Conservation (phyloP, 2,329 filamentous ascomycete species). For the Pseudopyrenochaeta lycopersici region DNA sequence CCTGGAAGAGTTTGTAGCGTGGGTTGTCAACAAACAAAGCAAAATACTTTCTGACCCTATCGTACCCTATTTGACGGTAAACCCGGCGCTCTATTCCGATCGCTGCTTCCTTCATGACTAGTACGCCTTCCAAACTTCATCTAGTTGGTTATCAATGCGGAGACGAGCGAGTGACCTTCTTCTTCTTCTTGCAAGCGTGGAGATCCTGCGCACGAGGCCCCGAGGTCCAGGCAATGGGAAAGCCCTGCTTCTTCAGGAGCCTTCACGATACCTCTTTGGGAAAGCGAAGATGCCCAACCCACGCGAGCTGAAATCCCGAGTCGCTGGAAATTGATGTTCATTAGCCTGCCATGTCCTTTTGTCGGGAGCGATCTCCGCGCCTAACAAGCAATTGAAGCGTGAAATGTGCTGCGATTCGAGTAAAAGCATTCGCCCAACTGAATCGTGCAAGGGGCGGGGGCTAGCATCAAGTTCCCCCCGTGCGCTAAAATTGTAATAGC, state of each 20-base stretch:
- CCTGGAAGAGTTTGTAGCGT: neutral
- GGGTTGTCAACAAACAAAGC: conserved; percentile 3
- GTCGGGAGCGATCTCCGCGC: conserved; percentile 13
- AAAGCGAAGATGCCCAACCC: conserved; percentile 16
- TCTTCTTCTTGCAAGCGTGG: conserved; percentile 13
- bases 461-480: conserved; percentile 35
- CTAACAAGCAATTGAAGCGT: conserved; percentile 19
- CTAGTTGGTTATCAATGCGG: conserved; percentile 14
- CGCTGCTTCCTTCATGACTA: conserved; percentile 13
- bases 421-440: conserved; percentile 22
- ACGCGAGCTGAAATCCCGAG: conserved; percentile 21
- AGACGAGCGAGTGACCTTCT: conserved; percentile 16
- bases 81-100: conserved; percentile 9
- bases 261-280: conserved; percentile 10
- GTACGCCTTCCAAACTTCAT: conserved; percentile 8
- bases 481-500: conserved; percentile 28
- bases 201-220: conserved; percentile 6
- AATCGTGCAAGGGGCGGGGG: conserved; percentile 29
- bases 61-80: neutral
- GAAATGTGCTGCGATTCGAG: conserved; percentile 21
- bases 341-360: conserved; percentile 10
- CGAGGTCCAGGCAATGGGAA: conserved; percentile 20
- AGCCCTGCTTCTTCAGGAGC: conserved; percentile 16
- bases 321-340: conserved; percentile 18
- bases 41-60: conserved; percentile 10